Percentiles rank a stretch among this genome's conserved stretches.
Evolutionary conservation across 495 filamentous ascomycete genomes (phyloP).

Genomic region (Neurospora tetraspora): DNA sequence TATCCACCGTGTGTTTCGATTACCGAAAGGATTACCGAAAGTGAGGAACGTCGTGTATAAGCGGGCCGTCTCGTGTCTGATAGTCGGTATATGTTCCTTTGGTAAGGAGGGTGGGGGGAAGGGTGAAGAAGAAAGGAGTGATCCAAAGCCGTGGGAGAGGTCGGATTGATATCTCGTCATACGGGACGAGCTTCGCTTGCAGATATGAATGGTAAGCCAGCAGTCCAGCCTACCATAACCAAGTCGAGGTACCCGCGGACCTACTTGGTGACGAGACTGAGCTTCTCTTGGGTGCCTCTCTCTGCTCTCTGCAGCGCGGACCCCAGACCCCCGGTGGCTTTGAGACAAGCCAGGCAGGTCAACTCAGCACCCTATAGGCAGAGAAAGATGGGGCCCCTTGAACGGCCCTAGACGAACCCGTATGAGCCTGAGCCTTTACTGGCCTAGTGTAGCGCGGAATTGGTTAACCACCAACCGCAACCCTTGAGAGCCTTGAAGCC

Average conservation of each 20-base stretch:
- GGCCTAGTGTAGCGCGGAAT: background rate
- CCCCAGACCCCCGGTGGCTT: background rate
- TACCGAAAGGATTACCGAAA: background rate
- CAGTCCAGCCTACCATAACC: background rate
- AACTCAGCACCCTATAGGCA: background rate
- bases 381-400: background rate
- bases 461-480: background rate
- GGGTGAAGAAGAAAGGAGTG: slow-evolving; percentile 10
- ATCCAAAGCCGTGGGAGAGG: slow-evolving; percentile 20
- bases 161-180: slow-evolving; percentile 23
- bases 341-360: background rate
- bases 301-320: background rate
- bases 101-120: slow-evolving; percentile 2
- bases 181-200: slow-evolving; percentile 11
- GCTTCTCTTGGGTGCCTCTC: background rate
- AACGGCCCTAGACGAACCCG: background rate
- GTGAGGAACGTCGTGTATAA: background rate
- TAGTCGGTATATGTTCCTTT: background rate
- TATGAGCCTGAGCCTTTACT: background rate
- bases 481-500: background rate
- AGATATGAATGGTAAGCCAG: background rate
- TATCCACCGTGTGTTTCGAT: background rate
- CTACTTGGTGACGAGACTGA: background rate
- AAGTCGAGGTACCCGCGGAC: background rate
- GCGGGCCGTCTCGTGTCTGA: background rate